Conservation (phyloP, 768 basidiomycete species). For the Phlebiopsis flavidoalba region DNA sequence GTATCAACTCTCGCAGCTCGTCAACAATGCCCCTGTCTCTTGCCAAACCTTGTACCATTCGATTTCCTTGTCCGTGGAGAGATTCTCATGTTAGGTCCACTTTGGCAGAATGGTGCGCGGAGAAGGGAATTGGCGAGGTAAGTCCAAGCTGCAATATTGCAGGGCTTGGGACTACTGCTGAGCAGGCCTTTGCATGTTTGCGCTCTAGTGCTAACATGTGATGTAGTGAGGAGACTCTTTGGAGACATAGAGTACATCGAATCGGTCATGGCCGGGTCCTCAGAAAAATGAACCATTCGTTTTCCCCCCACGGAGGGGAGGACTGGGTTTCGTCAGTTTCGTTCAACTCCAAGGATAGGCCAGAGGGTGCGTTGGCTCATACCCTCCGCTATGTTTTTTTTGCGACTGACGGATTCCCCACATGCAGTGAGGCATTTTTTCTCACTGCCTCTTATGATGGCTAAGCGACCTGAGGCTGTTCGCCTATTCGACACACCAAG, state of each 20-base stretch:
- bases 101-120: slow-evolving; percentile 70
- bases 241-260: slow-evolving; percentile 90
- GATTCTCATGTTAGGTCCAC: slow-evolving; percentile 64
- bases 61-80: slow-evolving; percentile 89
- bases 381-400: no score
- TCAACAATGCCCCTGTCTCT: slow-evolving; percentile 90
- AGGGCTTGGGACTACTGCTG: slow-evolving; percentile 1
- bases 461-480: slow-evolving; percentile 66
- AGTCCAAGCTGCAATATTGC: slow-evolving; percentile 13
- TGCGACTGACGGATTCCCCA: no score
- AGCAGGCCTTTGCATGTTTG: not conserved
- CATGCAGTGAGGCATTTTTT: slow-evolving; percentile 49
- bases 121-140: slow-evolving; percentile 70
- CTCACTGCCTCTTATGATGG: slow-evolving; percentile 82
- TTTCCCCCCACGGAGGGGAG: slow-evolving; percentile 84
- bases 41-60: slow-evolving; percentile 74
- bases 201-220: not conserved
- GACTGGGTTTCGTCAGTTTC: slow-evolving; percentile 91
- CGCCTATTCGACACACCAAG: slow-evolving; percentile 64
- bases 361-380: no score
- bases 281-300: slow-evolving; percentile 69
- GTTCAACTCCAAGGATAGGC: no score
- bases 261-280: slow-evolving; percentile 82
- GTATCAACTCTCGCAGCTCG: slow-evolving; percentile 95
- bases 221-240: slow-evolving; percentile 82